Base-by-base conservation (phyloP, 1,139 yeast genomes). In the Kodamaea fungicola region DNA sequence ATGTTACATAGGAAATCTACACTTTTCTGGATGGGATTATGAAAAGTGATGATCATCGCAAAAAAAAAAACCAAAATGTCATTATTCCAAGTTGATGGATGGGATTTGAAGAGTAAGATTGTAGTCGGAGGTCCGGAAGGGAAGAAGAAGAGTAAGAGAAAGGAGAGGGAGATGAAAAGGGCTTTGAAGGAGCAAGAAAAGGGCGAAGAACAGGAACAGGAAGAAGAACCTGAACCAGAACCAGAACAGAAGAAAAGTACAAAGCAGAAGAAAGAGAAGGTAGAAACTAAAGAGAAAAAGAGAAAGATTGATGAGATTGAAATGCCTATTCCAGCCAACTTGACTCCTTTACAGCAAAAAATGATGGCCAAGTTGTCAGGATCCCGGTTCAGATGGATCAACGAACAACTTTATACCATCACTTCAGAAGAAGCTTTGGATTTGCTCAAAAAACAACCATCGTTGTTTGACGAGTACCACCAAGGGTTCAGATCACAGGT, bases 351-450 rank as follows among this genome's bases (percentile, higher is more conserved):
- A 47, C 98, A 94, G 59, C 88, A 85, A 52, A 94, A 92, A 56
- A 92, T 92, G 97, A 79, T 88, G 81, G 89, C 87, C 34, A 92
- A 92, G 59, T 74, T 92, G 33, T 80, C 95, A 2, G 99, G 98
- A 0, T 89, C 97, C 0, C 69, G 98, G 51, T 92, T 92, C 63
- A 74, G 99, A 59, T 92, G 97, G 97, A 94, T 92, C 55, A 92
- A 92, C 57, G 98, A 92, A 59, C 95, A 90, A 55, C 68, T 92
- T 22, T 92, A 92, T 55, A 92, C 97, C 0, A 83, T 82, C 22
- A 64, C 82, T 1, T 89, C 97, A 0, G 80, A 76, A 9, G 78
- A 78, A 23, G 98, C 98, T 0, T 65, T 88, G 28, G 68, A 73
- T 31, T 65, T 94, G 47, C 79, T 94, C 36, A 64, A 76, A 42